Evolutionary conservation across 2,329 filamentous ascomycete genomes (phyloP), one percentile per base, ranked within the genome.

Genomic region (Aspergillus tanneri): DNA sequence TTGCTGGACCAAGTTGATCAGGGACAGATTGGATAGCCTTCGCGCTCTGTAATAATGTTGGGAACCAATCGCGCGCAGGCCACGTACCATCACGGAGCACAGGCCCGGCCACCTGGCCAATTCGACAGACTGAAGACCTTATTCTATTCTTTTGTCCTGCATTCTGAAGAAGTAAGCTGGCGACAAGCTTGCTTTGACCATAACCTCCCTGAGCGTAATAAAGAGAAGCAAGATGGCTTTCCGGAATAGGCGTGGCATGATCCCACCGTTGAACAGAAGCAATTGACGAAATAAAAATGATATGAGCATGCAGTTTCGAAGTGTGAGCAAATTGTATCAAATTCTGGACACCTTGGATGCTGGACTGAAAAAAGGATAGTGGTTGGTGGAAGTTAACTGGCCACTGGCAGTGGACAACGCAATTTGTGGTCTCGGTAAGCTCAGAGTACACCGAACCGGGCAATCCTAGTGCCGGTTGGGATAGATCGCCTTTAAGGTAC

Each of bases 361-460:
- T 32, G 5, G 50, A 25, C 38, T 52, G 37, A 22, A 52, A 52
- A 9, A 45, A 27, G 2, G 24, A 6, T 4, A 52, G 30, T 2
- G 46, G 46, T 11, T 27, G 34, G 24, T 46, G 34, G 50, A 53
- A 53, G 16, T 45, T 47, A 3, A 53, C 47, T 4, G 50, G 37
- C 46, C 50, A 53, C 25, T 53, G 50, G 32, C 46, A 49, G 36
- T 53, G 50, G 23, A 49, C 16, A 5, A 53, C 28, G n/a, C 43
- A 35, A 3, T 39, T 53, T 6, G 47, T 35, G 10, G 41, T 43
- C 1, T 21, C 25, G 9, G 30, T 7, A 6, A 53, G 50, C 10
- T 18, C 22, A 2, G n/a, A 8, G 28, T 38, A 47, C 9, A 22
- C 24, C 3, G 19, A 14, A 9, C 24, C 4, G 4, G 18, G 10